A percentile compares a stretch with the other conserved stretches of the same genome.
These are phyloP conservation scores for Claviceps capensis DNA, from an alignment of 2,329 filamentous ascomycete genomes.

Conservation along the genomic window DNA sequence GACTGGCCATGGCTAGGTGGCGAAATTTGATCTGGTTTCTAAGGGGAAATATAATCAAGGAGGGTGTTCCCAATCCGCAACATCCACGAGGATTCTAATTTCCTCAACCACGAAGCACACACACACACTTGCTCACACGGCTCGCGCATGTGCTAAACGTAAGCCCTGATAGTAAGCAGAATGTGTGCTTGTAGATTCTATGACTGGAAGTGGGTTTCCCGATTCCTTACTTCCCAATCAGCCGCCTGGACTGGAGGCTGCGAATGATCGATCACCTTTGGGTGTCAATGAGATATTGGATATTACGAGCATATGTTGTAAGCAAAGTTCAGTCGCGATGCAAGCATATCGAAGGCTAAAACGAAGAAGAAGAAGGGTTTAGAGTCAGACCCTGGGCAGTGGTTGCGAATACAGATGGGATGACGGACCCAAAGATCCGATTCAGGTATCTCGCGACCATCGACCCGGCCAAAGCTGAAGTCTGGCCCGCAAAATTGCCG, in stretches of 20 bases:
- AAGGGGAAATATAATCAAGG: background rate
- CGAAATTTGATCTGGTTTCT: conserved; percentile 24
- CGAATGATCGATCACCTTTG: conserved; percentile 1
- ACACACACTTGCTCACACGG: conserved; percentile 27
- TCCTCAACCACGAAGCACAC: conserved; percentile 3
- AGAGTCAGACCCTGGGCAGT: conserved; percentile 1
- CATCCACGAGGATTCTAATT: conserved; percentile 1
- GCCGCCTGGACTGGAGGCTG: conserved; percentile 6
- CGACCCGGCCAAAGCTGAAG: conserved; percentile 5
- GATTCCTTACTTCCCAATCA: background rate
- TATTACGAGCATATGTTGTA: conserved; percentile 4
- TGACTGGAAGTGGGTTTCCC: background rate
- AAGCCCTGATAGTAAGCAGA: conserved; percentile 5
- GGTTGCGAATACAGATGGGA: conserved; percentile 1
- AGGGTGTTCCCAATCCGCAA: conserved; percentile 2
- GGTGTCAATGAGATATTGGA: background rate
- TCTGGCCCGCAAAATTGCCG: conserved; percentile 2
- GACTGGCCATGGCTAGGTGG: conserved; percentile 35
- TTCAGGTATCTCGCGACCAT: conserved; percentile 6
- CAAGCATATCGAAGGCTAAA: conserved; percentile 3
- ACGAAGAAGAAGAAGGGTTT: background rate
- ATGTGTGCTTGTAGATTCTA: conserved; percentile 3
- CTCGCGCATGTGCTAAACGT: conserved; percentile 19
- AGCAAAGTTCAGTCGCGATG: conserved; percentile 3
- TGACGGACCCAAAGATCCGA: conserved; percentile 4